Evolutionary conservation across 225 moss, liverwort and hornwort species (phyloP), one percentile per base, ranked within the genome.

Genomic region (Lunularia cruciata): DNA sequence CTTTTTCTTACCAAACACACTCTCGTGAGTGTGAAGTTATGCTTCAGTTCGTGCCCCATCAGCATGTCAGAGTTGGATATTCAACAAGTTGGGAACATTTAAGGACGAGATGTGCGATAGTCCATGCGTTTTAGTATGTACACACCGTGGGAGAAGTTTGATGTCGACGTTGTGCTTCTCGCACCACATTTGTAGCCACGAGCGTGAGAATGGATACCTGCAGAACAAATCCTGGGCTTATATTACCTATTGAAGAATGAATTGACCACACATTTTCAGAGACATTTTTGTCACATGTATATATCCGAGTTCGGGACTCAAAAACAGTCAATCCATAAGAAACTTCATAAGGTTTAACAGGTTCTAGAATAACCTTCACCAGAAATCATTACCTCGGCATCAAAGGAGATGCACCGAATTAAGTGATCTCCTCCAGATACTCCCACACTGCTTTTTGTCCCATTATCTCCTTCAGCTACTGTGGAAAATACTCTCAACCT

Each of bases 121-220:
- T 27, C 27, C 32, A 14, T 57, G 28, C 16, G 33, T 32, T 12
- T 33, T 13, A 57, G 15, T 34, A 27, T 32, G 25, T 52, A 67
- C 74, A 48, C 74, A 98, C 96, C 81, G 83, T 93, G 38, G 96
- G 96, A 56, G 90, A 85, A 54, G 93, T 78, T 63, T 80, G 85
- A 47, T 98, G 96, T 53, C 96, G 89, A 78, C 73, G 78, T 74
- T 98, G 96, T 48, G 96, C 90, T 70, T 98, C 96, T 55, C 85
- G 85, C 64, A 98, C 93, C 57, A 98, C 85, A 35, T 89, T 89
- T 54, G 96, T 98, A 47, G 90, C 93, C 42, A 92, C 92, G 67
- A 98, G 76, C 66, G 90, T 83, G 39, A 98, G 59, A 27, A 98
- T 87, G 59, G 92, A 89, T 14, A 98, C 90, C 96, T 98, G 82